Evolutionary conservation across 768 basidiomycete genomes (phyloP).

Genomic region (Lenzites betulinus): DNA sequence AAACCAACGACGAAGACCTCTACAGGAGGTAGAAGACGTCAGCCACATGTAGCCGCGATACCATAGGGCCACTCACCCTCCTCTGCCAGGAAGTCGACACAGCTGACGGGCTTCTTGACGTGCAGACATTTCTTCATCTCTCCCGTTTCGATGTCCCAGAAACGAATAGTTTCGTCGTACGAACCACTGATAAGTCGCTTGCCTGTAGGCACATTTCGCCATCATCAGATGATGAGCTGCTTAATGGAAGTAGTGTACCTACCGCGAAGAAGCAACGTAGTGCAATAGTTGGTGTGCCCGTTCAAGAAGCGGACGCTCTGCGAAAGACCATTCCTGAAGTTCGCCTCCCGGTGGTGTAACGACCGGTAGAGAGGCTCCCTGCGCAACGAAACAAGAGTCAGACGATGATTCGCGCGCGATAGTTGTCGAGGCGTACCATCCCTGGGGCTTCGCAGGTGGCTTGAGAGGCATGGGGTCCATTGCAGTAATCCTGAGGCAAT

Average conservation of each 20-base stretch:
- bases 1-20: constrained; percentile 93
- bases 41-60: not conserved
- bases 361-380: constrained; percentile 76
- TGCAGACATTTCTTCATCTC: constrained; percentile 73
- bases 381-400: not conserved
- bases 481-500: constrained; percentile 71
- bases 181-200: constrained; percentile 86
- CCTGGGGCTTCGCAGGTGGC: constrained; percentile 62
- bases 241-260: constrained; percentile 1
- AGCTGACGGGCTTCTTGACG: constrained; percentile 89
- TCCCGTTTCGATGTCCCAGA: constrained; percentile 81
- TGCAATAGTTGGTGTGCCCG: constrained; percentile 88
- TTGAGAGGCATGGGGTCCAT: constrained; percentile 70
- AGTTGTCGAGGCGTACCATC: constrained; percentile 55
- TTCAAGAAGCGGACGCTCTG: constrained; percentile 76
- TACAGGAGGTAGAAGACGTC: constrained; percentile 26
- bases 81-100: constrained; percentile 82
- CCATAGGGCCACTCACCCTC: constrained; percentile 52
- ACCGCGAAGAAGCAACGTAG: constrained; percentile 70
- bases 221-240: not conserved
- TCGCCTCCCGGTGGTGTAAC: constrained; percentile 83
- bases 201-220: constrained; percentile 38
- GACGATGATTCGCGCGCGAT: no score
- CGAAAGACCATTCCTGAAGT: constrained; percentile 74
- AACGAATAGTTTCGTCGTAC: constrained; percentile 89